Percentiles rank a stretch among this genome's conserved stretches.
These are phyloP conservation scores for Colletotrichum noveboracense DNA, from an alignment of 2,329 filamentous ascomycete species.

Conservation along the genomic window DNA sequence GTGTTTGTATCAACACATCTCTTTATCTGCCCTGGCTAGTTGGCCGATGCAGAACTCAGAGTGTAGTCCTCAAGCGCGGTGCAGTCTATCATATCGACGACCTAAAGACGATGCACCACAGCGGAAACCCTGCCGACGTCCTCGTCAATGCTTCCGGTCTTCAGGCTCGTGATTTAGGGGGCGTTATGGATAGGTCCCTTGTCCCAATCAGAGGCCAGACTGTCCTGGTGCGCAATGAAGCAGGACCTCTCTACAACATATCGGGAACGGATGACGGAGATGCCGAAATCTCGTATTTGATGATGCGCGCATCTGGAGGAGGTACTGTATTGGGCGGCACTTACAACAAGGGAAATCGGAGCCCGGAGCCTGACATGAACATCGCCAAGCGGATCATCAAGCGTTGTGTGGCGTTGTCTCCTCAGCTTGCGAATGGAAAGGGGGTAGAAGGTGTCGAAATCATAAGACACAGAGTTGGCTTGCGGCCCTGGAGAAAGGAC, in stretches of 20 bases:
- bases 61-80: slow-evolving; percentile 58
- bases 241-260: slow-evolving; percentile 69
- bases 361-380: slow-evolving; percentile 77
- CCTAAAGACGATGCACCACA: slow-evolving; percentile 62
- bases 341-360: slow-evolving; percentile 81
- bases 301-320: slow-evolving; percentile 79
- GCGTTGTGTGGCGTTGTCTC: slow-evolving; percentile 68
- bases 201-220: slow-evolving; percentile 75
- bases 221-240: slow-evolving; percentile 81
- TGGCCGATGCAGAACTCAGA: slow-evolving; percentile 68
- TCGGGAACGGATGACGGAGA: slow-evolving; percentile 77
- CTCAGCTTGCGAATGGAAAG: slow-evolving; percentile 66
- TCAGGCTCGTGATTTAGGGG: slow-evolving; percentile 65
- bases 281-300: slow-evolving; percentile 79
- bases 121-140: slow-evolving; percentile 60
- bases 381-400: slow-evolving; percentile 86
- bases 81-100: slow-evolving; percentile 64
- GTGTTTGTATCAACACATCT: slow-evolving; percentile 77
- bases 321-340: slow-evolving; percentile 89
- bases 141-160: slow-evolving; percentile 77
- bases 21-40: slow-evolving; percentile 75
- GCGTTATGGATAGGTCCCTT: slow-evolving; percentile 69
- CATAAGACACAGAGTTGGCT: slow-evolving; percentile 84
- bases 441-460: slow-evolving; percentile 77
- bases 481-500: background rate